Conservation (phyloP, 202 grass and related monocot genomes). For the Panicum virgatum region DNA sequence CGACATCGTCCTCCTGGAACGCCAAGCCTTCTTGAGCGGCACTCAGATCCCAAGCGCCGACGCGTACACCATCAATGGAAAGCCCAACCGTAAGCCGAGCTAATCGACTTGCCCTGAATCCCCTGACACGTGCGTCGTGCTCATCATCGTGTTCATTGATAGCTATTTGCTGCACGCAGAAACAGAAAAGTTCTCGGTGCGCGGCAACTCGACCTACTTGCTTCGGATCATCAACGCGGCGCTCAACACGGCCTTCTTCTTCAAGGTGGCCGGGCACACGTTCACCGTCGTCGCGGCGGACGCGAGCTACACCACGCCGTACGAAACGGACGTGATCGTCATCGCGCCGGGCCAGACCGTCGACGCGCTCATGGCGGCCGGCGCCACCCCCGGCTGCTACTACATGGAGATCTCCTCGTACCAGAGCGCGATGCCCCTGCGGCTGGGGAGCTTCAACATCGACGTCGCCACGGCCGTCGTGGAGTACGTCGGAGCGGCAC, state of each 20-base stretch:
- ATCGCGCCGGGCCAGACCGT: slow-evolving; percentile 63
- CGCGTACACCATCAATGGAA: slow-evolving; percentile 66
- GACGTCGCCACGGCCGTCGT: slow-evolving; percentile 43
- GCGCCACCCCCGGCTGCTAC: slow-evolving; percentile 48
- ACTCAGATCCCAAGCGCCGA: slow-evolving; percentile 13
- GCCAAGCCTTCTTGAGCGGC: background rate
- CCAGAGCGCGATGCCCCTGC: background rate
- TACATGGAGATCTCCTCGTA: slow-evolving; percentile 57
- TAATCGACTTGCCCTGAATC: background rate
- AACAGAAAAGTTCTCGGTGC: slow-evolving; percentile 49
- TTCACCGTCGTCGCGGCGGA: slow-evolving; percentile 68
- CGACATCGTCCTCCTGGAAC: slow-evolving; percentile 21
- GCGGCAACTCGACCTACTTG: slow-evolving; percentile 43
- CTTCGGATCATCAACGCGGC: slow-evolving; percentile 75
- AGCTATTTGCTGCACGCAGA: slow-evolving; percentile 7
- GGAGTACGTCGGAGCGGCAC: slow-evolving; percentile 24
- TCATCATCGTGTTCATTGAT: too few species aligned
- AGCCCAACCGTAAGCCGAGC: slow-evolving; percentile 36
- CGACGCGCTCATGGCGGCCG: slow-evolving; percentile 56
- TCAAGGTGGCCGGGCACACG: slow-evolving; percentile 59
- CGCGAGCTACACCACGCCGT: slow-evolving; percentile 64
- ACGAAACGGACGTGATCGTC: slow-evolving; percentile 58
- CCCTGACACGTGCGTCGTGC: background rate
- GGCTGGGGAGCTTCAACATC: background rate
- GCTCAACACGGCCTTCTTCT: slow-evolving; percentile 72